These are phyloP conservation scores for Chlamydomonas reinhardtii DNA, from an alignment of 163 green algal species.

Conservation along the genomic window DNA sequence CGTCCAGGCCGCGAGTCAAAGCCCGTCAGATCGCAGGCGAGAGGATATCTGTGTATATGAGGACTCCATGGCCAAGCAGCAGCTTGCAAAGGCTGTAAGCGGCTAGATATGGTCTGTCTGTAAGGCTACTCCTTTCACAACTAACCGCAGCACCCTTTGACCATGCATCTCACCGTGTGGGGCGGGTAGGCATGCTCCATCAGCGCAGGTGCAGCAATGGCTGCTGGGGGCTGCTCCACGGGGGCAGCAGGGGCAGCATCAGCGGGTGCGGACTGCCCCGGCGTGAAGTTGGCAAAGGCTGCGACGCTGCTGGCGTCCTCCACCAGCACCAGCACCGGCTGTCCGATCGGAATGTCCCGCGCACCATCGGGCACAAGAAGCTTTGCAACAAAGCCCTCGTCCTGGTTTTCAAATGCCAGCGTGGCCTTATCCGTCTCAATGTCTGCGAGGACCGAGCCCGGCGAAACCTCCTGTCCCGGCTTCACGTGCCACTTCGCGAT, in stretches of 20 bases:
- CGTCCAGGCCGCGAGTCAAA: no score
- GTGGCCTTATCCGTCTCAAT: conserved; percentile 91
- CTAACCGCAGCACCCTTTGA: no score
- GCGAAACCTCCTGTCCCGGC: conserved; percentile 74
- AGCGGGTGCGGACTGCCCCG: background rate
- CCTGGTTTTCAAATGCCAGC: conserved; percentile 67
- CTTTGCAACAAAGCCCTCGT: conserved; percentile 88
- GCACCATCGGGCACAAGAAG: conserved; percentile 81
- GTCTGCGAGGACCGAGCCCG: conserved; percentile 79
- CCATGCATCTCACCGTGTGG: background rate
- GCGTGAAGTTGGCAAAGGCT: conserved; percentile 83
- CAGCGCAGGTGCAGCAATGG: background rate
- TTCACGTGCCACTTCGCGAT: conserved; percentile 85
- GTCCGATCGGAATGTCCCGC: conserved; percentile 68
- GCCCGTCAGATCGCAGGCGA: no score
- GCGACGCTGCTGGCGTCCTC: conserved; percentile 78
- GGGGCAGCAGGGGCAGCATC: background rate
- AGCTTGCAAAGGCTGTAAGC: no score
- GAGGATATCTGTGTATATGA: no score
- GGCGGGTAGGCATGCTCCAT: background rate
- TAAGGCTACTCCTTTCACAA: no score
- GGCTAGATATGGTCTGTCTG: no score
- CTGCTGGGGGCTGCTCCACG: background rate
- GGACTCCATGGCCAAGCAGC: no score
- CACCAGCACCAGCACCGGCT: conserved; percentile 81